These are phyloP conservation scores for Cyclotella baltica DNA, from an alignment of 108 stramenopile genomes.

Conservation along the genomic window DNA sequence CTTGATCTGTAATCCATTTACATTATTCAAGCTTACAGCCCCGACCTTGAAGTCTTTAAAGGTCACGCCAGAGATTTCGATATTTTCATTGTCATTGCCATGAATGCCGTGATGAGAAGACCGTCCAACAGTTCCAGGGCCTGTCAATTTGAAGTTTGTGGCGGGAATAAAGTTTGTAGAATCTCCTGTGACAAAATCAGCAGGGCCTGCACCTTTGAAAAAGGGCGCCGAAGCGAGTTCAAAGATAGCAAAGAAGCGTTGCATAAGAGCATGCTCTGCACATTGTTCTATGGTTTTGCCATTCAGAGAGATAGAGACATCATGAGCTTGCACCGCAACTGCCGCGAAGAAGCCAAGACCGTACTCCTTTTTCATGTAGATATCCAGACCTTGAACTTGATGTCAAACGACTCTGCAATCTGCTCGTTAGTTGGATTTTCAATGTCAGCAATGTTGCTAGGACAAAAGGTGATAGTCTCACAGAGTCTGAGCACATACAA, in stretches of 20 bases:
- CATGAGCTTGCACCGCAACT: background rate
- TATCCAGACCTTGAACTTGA: too few relatives aligned
- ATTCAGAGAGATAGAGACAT: background rate
- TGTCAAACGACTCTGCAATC: too few relatives aligned
- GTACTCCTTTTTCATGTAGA: background rate
- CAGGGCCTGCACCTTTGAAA: constrained; percentile 13
- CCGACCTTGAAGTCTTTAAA: background rate
- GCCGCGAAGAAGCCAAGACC: background rate
- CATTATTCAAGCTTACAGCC: background rate
- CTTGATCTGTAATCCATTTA: background rate
- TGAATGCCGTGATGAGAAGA: constrained; percentile 48
- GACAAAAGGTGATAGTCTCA: too few relatives aligned
- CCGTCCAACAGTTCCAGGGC: constrained; percentile 30
- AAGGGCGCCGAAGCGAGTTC: constrained; percentile 45
- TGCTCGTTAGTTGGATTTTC: too few relatives aligned
- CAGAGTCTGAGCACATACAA: too few relatives aligned
- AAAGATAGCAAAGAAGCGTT: constrained; percentile 48
- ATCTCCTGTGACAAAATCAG: constrained; percentile 14
- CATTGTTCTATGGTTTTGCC: constrained; percentile 9
- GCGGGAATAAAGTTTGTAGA: constrained; percentile 22
- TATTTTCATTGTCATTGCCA: constrained; percentile 37
- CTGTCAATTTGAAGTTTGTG: constrained; percentile 9
- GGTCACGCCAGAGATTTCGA: background rate
- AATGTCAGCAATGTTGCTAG: too few relatives aligned
- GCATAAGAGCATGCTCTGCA: constrained; percentile 30